Conservation (phyloP, 257 asterid species). For the Primulina huaijiensis region DNA sequence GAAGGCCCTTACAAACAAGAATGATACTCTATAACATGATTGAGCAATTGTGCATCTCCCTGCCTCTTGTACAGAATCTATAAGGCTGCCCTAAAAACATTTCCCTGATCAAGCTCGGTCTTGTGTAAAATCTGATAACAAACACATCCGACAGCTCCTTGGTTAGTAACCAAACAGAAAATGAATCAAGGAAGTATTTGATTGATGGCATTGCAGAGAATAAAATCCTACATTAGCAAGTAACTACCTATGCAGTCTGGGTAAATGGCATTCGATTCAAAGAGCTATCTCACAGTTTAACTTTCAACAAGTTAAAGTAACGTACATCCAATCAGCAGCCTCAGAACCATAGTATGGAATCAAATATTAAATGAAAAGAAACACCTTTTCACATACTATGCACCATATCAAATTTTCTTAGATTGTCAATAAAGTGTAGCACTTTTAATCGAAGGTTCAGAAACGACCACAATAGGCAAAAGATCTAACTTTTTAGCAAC, state of each 20-base stretch:
- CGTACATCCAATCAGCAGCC: background rate
- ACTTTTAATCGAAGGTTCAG: slow-evolving; percentile 20
- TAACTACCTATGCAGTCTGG: background rate
- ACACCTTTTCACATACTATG: slow-evolving; percentile 15
- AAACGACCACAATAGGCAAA: slow-evolving; percentile 27
- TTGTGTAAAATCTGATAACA: background rate
- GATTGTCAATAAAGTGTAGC: slow-evolving; percentile 22
- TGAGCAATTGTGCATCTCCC: background rate
- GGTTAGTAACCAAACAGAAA: background rate
- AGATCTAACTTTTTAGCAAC: slow-evolving; percentile 23
- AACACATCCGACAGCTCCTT: background rate
- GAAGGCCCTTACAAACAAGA: background rate
- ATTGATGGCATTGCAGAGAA: background rate
- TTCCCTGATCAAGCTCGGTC: background rate
- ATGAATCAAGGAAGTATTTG: background rate
- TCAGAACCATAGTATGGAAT: background rate
- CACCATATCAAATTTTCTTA: slow-evolving; percentile 15
- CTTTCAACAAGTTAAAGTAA: background rate
- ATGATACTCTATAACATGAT: background rate
- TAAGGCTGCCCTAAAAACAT: background rate
- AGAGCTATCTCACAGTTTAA: background rate
- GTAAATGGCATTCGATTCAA: background rate
- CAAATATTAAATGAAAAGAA: background rate
- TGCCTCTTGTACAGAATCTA: background rate
- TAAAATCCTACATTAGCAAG: background rate